A percentile compares a stretch with the other conserved stretches of the same genome.
Conservation (phyloP, 306 rosid genomes). For the Cucurbita argyrosperma region DNA sequence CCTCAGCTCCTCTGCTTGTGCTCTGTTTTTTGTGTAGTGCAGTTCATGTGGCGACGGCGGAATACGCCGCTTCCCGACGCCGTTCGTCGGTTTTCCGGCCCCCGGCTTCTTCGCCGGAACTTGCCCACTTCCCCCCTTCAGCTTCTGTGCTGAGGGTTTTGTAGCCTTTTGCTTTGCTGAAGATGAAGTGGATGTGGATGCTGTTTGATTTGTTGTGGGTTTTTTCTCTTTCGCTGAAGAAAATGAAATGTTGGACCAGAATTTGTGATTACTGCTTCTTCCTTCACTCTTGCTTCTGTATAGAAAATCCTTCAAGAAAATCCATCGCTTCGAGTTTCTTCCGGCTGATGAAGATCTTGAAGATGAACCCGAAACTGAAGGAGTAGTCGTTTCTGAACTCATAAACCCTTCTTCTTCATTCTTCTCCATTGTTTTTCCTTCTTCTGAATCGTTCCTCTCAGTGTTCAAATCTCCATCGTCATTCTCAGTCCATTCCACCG, state of each 20-base stretch:
- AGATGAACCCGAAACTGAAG: slow-evolving; percentile 66
- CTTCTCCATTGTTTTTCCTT: slow-evolving; percentile 13
- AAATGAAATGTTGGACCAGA: slow-evolving; percentile 77
- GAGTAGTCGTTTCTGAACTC: slow-evolving; percentile 28
- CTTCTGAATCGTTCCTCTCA: neutral
- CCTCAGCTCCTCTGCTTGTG: slow-evolving; percentile 83
- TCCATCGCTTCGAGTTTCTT: slow-evolving; percentile 79
- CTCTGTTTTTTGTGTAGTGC: slow-evolving; percentile 79
- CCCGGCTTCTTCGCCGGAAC: slow-evolving; percentile 30
- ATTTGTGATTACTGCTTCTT: slow-evolving; percentile 51
- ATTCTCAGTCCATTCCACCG: slow-evolving; percentile 34
- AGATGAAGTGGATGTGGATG: neutral
- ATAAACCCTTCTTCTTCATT: slow-evolving; percentile 14
- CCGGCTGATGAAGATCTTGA: slow-evolving; percentile 92
- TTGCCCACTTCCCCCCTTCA: slow-evolving; percentile 12
- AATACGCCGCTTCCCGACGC: slow-evolving; percentile 63
- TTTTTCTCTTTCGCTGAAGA: slow-evolving; percentile 64
- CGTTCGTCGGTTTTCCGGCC: slow-evolving; percentile 49
- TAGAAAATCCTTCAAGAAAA: slow-evolving; percentile 74
- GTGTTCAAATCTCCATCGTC: slow-evolving; percentile 5
- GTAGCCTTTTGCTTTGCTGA: neutral
- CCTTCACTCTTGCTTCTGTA: slow-evolving; percentile 92
- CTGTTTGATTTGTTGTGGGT: slow-evolving; percentile 1
- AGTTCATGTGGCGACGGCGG: slow-evolving; percentile 83
- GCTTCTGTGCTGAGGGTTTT: slow-evolving; percentile 10